phyloP scores from a whole-genome alignment of 2,329 filamentous ascomycete species.

The Penicillium sp. region DNA sequence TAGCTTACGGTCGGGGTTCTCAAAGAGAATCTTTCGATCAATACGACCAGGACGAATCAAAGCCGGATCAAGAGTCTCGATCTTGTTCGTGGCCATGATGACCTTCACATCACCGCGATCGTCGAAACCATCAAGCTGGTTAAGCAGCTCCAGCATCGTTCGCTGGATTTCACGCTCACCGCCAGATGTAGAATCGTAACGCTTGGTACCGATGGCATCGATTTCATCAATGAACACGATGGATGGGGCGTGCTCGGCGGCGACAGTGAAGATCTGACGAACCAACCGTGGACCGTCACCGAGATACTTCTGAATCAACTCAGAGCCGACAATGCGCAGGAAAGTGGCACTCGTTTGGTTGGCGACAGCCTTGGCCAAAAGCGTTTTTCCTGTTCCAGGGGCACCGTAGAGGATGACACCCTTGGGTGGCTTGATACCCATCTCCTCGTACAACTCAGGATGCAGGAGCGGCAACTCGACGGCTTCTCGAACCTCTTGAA shows the following conservation, averaged over 20 bases:
- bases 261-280: conserved; percentile 86
- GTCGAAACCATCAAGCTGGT: conserved; percentile 98
- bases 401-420: conserved; percentile 98
- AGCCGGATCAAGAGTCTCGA: conserved; percentile 93
- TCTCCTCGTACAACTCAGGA: conserved; percentile 97
- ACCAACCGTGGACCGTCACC: conserved; percentile 94
- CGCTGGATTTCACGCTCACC: conserved; percentile 97
- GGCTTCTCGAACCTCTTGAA: conserved; percentile 96
- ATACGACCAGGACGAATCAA: conserved; percentile 97
- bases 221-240: conserved; percentile 99
- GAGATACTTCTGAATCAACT: conserved; percentile 98
- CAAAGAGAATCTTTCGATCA: conserved; percentile 90
- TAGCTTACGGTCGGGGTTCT: conserved; percentile 67
- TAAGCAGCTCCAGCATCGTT: conserved; percentile 97
- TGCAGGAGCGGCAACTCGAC: conserved; percentile 94
- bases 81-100: conserved; percentile 99
- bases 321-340: conserved; percentile 92
- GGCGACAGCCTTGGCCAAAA: conserved; percentile 94
- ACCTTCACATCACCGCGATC: conserved; percentile 99
- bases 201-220: conserved; percentile 97
- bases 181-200: conserved; percentile 95
- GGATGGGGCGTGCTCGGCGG: conserved; percentile 91
- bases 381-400: conserved; percentile 93
- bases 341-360: conserved; percentile 99
- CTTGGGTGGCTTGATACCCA: conserved; percentile 99